Base-by-base conservation (phyloP, 345 rosid genomes). In the Eucalyptus victrix region DNA sequence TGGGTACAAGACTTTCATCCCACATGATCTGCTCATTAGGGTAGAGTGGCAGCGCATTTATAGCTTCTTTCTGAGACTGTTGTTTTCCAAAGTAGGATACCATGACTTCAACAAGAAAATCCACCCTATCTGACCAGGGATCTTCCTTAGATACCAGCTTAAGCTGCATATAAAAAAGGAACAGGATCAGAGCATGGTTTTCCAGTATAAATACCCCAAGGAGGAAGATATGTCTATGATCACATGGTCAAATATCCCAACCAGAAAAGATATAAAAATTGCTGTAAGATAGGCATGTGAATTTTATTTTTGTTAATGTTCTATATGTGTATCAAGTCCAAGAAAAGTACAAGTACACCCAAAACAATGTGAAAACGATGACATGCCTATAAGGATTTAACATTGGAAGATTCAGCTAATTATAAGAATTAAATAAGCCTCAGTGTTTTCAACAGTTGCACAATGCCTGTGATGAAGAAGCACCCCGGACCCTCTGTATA, bases 21-120 rank as follows among this genome's bases (percentile, higher is more conserved):
- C 99, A 98, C 99, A 98, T 98, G 88, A 98, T 96, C 92, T 96
- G 99, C 95, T 98, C 99, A 89, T 98, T 98, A 65, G 99, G 99
- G 93, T 98, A 98, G 86, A 98, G 95, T 9, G 99, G 99, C 86
- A 98, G 98, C 50, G 99, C 98, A 94, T 98, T 98, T 92, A 98
- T 97, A 76, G 99, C 97, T 94, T 98, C 99, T 91, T 96, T 98
- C 91, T 98, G 99, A 87, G 99, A 98, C 89, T 93, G 96, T 80
- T 97, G 99, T 92, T 95, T 98, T 92, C 94, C 98, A 90, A 98
- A 98, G 91, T 95, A 96, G 88, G 99, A 96, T 91, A 98, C 95
- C 94, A 98, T 96, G 86, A 98, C 98, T 94, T 98, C 99, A 90
- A 95, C 91, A 81, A 98, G 96, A 92, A 98, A 98, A 93, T 95